Conservation (phyloP, 2,329 filamentous ascomycete species). For the Stachybotrys elegans region DNA sequence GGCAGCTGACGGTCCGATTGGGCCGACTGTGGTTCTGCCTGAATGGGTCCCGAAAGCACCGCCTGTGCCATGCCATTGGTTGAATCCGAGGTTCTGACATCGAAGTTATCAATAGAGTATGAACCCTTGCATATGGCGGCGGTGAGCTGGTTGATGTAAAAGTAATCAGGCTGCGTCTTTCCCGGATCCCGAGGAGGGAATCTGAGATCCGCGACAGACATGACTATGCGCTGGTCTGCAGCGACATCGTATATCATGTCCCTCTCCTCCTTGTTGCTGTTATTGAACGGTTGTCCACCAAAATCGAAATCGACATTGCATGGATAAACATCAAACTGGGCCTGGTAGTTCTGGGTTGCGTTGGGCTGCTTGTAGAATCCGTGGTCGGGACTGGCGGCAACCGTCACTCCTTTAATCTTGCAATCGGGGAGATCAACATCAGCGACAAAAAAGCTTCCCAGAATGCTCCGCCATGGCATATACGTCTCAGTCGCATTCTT, state of each 20-base stretch:
- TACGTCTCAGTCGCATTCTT: neutral
- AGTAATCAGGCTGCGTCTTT: neutral
- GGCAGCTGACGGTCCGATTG: neutral
- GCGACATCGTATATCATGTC: conserved; percentile 12
- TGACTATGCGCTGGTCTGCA: conserved; percentile 15
- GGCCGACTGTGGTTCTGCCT: neutral
- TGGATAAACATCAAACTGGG: conserved; percentile 14
- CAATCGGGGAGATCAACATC: neutral
- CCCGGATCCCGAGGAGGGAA: neutral
- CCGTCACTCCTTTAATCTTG: conserved; percentile 10
- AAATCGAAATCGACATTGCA: conserved; percentile 20
- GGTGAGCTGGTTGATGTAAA: neutral
- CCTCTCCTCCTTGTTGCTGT: conserved; percentile 5
- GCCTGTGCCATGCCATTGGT: neutral
- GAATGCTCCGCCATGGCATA: neutral
- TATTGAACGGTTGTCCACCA: conserved; percentile 9
- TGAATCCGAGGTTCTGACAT: neutral
- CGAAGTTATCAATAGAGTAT: neutral
- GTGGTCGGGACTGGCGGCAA: conserved; percentile 17
- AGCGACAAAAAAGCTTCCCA: neutral
- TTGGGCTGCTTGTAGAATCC: conserved; percentile 16
- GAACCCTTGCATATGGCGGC: neutral
- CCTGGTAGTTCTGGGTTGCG: conserved; percentile 21
- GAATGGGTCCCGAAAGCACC: neutral
- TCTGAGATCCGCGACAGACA: conserved; percentile 8